Evolutionary conservation across 305 asterid species (phyloP).

Genomic region (Fraxinus angustifolia): DNA sequence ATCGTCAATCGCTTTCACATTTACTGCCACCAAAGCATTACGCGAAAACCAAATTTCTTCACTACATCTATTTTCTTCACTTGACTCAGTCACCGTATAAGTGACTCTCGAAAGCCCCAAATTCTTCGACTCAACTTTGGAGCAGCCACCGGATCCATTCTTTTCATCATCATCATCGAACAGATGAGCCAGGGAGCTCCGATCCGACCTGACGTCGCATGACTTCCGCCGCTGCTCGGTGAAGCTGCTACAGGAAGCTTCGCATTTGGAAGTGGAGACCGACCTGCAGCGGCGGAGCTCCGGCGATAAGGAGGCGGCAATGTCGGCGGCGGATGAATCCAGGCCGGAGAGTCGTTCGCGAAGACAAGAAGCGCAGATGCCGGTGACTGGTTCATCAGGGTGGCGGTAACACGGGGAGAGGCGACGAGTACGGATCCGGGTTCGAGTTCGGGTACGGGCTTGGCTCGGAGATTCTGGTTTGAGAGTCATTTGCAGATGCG

Average conservation of each 20-base stretch:
- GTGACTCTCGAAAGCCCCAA: conserved; percentile 45
- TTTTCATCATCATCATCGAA: conserved; percentile 59
- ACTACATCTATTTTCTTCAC: conserved; percentile 19
- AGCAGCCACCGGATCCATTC: conserved; percentile 38
- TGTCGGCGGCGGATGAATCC: conserved; percentile 32
- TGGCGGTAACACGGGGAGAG: conserved; percentile 80
- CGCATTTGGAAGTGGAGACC: conserved; percentile 43
- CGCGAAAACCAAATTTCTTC: conserved; percentile 38
- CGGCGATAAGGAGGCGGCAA: conserved; percentile 30
- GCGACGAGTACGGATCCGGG: conserved; percentile 54
- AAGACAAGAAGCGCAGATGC: conserved; percentile 91
- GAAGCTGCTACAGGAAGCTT: conserved; percentile 35
- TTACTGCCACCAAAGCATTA: conserved; percentile 24
- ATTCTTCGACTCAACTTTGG: conserved; percentile 69
- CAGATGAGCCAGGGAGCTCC: conserved; percentile 53
- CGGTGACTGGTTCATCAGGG: conserved; percentile 71
- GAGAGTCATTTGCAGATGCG: conserved; percentile 39
- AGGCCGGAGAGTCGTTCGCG: conserved; percentile 86
- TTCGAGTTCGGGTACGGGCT: conserved; percentile 40
- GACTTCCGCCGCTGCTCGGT: conserved; percentile 79
- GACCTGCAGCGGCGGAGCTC: conserved; percentile 86
- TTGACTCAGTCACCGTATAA: conserved; percentile 41
- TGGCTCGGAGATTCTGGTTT: conserved; percentile 36
- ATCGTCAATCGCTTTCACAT: conserved; percentile 22
- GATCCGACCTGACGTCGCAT: conserved; percentile 57